These are phyloP conservation scores for Elsinoe perseae DNA, from an alignment of 2,329 filamentous ascomycete genomes.

Conservation along the genomic window DNA sequence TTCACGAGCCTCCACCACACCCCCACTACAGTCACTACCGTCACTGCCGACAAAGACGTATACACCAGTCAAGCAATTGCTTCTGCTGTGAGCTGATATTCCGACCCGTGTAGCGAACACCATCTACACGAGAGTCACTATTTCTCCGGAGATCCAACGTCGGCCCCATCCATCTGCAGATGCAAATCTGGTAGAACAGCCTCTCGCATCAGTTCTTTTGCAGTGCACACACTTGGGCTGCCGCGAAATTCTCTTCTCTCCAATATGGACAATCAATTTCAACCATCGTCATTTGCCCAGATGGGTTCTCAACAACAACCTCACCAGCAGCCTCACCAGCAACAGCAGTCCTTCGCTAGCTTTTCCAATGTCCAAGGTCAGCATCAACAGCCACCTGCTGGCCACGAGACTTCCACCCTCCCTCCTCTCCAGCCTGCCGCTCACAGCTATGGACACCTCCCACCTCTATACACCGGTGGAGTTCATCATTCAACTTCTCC, in stretches of 20 bases:
- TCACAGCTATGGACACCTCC: conserved; percentile 28
- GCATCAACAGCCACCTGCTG: conserved; percentile 19
- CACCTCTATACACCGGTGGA: conserved; percentile 27
- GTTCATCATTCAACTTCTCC: conserved; percentile 27
- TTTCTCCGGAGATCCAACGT: neutral
- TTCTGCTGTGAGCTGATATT: neutral
- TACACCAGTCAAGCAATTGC: conserved; percentile 10
- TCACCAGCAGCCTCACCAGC: conserved; percentile 20
- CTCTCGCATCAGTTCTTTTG: conserved; percentile 2
- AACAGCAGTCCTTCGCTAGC: conserved; percentile 17
- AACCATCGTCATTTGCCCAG: neutral
- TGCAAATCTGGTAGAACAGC: neutral
- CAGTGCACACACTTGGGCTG: neutral
- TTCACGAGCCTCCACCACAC: neutral
- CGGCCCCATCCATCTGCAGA: conserved; percentile 14
- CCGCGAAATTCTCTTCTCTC: conserved; percentile 3
- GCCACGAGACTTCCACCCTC: conserved; percentile 26
- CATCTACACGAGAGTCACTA: neutral
- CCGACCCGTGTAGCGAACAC: neutral
- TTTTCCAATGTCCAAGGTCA: conserved; percentile 14
- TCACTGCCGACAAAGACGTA: neutral
- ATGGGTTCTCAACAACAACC: conserved; percentile 21
- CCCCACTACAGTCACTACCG: conserved; percentile 15
- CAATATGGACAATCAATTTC: conserved; percentile 17
- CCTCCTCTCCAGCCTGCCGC: conserved; percentile 29